phyloP scores from a whole-genome alignment of 2,329 filamentous ascomycete genomes.

The Pestalotiopsis sp. region DNA sequence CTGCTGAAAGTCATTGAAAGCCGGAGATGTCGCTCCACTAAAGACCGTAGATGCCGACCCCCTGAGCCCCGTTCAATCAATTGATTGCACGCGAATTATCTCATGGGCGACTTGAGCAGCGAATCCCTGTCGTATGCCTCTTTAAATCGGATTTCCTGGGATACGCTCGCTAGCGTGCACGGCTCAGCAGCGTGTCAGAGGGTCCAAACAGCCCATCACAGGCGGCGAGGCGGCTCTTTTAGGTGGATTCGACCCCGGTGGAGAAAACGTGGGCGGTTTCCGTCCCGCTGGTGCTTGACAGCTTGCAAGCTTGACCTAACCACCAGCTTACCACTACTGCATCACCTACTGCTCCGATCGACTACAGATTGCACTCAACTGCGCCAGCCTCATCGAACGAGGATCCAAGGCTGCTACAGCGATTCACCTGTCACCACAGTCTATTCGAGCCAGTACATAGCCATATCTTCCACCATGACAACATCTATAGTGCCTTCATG shows the following conservation, averaged over 20 bases:
- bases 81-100: background rate
- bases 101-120: background rate
- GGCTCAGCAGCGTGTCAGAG: conserved; percentile 3
- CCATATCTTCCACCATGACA: conserved; percentile 24
- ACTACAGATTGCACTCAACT: background rate
- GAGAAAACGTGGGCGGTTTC: conserved; percentile 1
- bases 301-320: background rate
- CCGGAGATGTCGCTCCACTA: conserved; percentile 5
- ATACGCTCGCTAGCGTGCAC: background rate
- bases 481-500: conserved; percentile 66
- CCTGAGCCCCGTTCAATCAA: background rate
- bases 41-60: conserved; percentile 9
- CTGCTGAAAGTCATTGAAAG: background rate
- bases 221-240: background rate
- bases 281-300: conserved; percentile 1
- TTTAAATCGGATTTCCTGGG: background rate
- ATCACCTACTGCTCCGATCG: background rate
- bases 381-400: background rate
- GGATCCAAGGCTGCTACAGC: too few species aligned
- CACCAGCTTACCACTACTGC: background rate
- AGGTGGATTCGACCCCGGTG: background rate
- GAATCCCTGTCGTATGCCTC: background rate
- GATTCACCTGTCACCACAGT: too few species aligned
- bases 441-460: too few species aligned
- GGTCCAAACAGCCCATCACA: background rate